Evolutionary conservation across 2,329 filamentous ascomycete species (phyloP), one percentile per base, ranked within the genome.

Genomic region (Paraphaeosphaeria sporulosa): DNA sequence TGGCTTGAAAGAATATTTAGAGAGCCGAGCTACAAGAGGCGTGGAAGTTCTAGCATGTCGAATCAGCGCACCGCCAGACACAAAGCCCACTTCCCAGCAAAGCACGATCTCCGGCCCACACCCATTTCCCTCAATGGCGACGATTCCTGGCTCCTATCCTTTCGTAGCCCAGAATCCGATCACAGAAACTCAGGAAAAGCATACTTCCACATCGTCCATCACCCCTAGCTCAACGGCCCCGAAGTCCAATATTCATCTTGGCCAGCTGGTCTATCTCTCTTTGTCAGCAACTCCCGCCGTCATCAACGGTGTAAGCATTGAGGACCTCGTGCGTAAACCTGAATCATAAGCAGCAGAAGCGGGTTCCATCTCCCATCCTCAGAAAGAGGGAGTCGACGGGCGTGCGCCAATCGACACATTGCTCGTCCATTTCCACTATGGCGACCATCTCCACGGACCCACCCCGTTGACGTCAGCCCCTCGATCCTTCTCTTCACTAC

Each of bases 91-190:
- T 50, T 50, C 48, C 23, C 21, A 4, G 5, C 12, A 34, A 13
- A 15, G 48, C 27, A 7, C 8, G 30, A 38, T 9, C n/a, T 50
- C 27, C 48, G 48, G 3, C 57, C 54, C 4, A 58, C 60, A 27
- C 43, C 60, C 32, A 63, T 57, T 9, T 55, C 48, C 19, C 34
- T 63, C 5, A 60, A 60, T 23, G 57, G 57, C 30, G 60, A 63
- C 38, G 60, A 60, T 17, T 60, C 60, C 8, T 63, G 60, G 60
- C 53, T 60, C 17, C 25, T 55, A 0, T 63, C 60, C 15, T 55
- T 63, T 13, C 60, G 57, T 21, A 50, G 57, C 9, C 60, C 57
- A 19, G 2, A 19, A 12, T 19, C 36, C 12, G 54, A 63, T 23
- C 61, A 57, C 15, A 17, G 51, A 17, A 36, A 1, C 21, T 38